phyloP scores from a whole-genome alignment of 768 basidiomycete species.

The Boletus edulis region DNA sequence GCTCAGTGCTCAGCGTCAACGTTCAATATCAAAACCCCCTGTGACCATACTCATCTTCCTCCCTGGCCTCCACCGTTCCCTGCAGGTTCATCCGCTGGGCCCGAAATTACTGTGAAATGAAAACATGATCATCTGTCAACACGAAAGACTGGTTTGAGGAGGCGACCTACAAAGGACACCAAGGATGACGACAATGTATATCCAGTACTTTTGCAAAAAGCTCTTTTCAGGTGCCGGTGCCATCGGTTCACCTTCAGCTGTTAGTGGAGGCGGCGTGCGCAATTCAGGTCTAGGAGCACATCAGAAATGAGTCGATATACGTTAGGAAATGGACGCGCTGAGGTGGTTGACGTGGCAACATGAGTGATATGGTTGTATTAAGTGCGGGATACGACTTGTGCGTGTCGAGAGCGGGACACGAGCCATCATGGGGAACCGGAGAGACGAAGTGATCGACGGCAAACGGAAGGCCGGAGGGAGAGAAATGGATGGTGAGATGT shows the following conservation, averaged over 20 bases:
- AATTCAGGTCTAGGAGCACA: slow-evolving; percentile 55
- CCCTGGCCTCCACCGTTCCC: slow-evolving; percentile 19
- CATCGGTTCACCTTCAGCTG: slow-evolving; percentile 62
- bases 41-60: slow-evolving; percentile 18
- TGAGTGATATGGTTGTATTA: slow-evolving; percentile 55
- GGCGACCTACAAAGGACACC: slow-evolving; percentile 54
- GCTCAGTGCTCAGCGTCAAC: too few species aligned
- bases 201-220: slow-evolving; percentile 90
- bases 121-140: neutral
- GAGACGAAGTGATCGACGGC: slow-evolving; percentile 71
- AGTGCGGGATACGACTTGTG: slow-evolving; percentile 29
- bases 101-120: slow-evolving; percentile 25
- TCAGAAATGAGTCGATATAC: neutral
- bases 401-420: slow-evolving; percentile 43
- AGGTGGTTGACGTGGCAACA: slow-evolving; percentile 49
- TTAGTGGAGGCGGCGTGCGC: slow-evolving; percentile 63
- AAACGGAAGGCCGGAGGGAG: slow-evolving; percentile 47
- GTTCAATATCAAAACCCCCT: too few species aligned
- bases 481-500: slow-evolving; percentile 54
- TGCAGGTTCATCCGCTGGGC: slow-evolving; percentile 28
- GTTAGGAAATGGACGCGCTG: slow-evolving; percentile 40
- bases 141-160: neutral
- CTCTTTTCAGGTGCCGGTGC: slow-evolving; percentile 64
- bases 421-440: slow-evolving; percentile 65
- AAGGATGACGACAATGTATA: slow-evolving; percentile 65